A percentile compares a stretch with the other conserved stretches of the same genome.
These are phyloP conservation scores for Pseudocercospora fuligena DNA, from an alignment of 2,329 filamentous ascomycete genomes.

Conservation along the genomic window DNA sequence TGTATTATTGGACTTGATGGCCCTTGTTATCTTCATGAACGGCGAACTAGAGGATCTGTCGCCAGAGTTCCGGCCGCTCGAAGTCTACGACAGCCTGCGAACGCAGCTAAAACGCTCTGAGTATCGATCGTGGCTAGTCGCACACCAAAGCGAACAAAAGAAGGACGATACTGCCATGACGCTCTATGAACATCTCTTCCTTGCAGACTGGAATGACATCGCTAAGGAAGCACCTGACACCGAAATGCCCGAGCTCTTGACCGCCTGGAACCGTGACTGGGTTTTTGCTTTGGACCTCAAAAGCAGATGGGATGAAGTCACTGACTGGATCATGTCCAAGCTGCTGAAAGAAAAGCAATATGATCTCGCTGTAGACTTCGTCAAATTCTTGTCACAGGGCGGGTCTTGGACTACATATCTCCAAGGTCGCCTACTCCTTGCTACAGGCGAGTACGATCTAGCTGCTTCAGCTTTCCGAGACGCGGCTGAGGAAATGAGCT, in stretches of 20 bases:
- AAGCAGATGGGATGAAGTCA: slow-evolving; percentile 46
- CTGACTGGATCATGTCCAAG: slow-evolving; percentile 47
- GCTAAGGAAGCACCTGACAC: slow-evolving; percentile 27
- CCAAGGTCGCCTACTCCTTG: slow-evolving; percentile 77
- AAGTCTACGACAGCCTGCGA: slow-evolving; percentile 72
- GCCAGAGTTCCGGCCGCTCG: slow-evolving; percentile 63
- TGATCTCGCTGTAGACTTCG: slow-evolving; percentile 64
- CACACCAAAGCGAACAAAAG: slow-evolving; percentile 28
- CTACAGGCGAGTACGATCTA: slow-evolving; percentile 71
- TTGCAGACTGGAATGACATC: slow-evolving; percentile 43
- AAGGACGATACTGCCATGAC: slow-evolving; percentile 33
- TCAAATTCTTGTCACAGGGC: slow-evolving; percentile 62
- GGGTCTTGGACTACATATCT: slow-evolving; percentile 72
- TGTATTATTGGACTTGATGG: slow-evolving; percentile 79
- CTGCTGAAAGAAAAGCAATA: slow-evolving; percentile 50
- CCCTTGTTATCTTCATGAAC: slow-evolving; percentile 85
- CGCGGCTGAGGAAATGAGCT: slow-evolving; percentile 56
- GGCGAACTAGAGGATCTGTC: slow-evolving; percentile 75
- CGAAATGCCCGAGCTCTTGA: slow-evolving; percentile 41
- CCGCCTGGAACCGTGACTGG: slow-evolving; percentile 55
- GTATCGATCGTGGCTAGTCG: slow-evolving; percentile 70
- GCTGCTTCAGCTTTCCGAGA: slow-evolving; percentile 80
- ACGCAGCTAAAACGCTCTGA: slow-evolving; percentile 74
- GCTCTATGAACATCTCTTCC: slow-evolving; percentile 46
- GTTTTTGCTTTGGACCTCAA: slow-evolving; percentile 46